A percentile compares a stretch with the other conserved stretches of the same genome.
These are phyloP conservation scores for Porphyridium purpureum DNA, from an alignment of 23 red algal genomes.

Conservation along the genomic window DNA sequence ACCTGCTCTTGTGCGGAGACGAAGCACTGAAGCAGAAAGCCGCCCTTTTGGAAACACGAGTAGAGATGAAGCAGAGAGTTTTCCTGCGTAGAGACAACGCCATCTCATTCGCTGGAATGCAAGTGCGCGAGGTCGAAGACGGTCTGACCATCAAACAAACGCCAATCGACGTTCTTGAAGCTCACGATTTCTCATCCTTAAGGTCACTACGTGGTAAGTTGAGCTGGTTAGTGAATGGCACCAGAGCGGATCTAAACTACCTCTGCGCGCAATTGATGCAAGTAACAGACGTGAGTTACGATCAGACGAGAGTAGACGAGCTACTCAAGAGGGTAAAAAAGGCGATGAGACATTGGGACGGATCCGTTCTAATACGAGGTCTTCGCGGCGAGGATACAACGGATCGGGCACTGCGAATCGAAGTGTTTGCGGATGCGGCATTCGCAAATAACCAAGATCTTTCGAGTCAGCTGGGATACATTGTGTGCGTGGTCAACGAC, in stretches of 20 bases:
- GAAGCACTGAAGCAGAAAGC: neutral
- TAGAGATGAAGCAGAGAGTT: slow-evolving; percentile 1
- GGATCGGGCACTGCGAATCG: neutral
- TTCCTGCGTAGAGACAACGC: neutral
- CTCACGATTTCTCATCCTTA: too few species aligned
- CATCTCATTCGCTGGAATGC: neutral
- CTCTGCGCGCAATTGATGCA: neutral
- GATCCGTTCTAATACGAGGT: neutral
- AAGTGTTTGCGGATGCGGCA: neutral
- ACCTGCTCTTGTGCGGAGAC: neutral
- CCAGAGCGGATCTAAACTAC: slow-evolving; percentile 1
- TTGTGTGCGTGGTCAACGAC: neutral
- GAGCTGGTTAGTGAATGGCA: too few species aligned
- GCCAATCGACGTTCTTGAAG: too few species aligned
- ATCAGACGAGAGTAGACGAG: neutral
- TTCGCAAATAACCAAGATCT: neutral
- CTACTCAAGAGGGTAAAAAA: neutral
- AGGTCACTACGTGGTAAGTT: too few species aligned
- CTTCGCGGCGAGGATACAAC: neutral
- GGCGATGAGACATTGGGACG: neutral
- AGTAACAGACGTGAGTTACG: too few species aligned
- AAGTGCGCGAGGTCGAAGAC: neutral
- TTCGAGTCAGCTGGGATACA: slow-evolving; percentile 2
- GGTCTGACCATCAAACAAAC: neutral
- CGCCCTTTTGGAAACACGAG: neutral